Evolutionary conservation across 805 yeast genomes (phyloP).

Genomic region (Cyberlindnera americana): DNA sequence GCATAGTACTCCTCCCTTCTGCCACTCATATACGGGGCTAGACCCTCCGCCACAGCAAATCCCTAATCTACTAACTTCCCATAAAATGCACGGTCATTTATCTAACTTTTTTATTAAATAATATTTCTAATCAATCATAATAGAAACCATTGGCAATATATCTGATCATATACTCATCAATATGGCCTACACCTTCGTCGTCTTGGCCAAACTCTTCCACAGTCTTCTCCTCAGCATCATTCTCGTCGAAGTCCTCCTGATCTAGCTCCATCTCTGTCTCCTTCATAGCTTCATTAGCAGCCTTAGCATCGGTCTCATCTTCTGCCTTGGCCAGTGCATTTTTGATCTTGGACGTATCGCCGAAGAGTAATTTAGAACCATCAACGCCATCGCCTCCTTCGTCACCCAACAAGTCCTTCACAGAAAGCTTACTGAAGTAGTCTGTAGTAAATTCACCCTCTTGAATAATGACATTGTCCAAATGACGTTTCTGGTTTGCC

Average conservation of each 20-base stretch:
- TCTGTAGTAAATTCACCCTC: slow-evolving; percentile 98
- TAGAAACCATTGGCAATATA: slow-evolving; percentile 82
- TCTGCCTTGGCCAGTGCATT: slow-evolving; percentile 85
- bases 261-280: slow-evolving; percentile 83
- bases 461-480: slow-evolving; percentile 93
- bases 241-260: slow-evolving; percentile 65
- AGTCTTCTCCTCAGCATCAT: slow-evolving; percentile 49
- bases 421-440: slow-evolving; percentile 84
- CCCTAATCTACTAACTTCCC: background rate
- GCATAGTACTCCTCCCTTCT: background rate
- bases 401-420: slow-evolving; percentile 72
- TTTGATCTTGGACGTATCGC: slow-evolving; percentile 41
- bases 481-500: slow-evolving; percentile 90
- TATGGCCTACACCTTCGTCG: slow-evolving; percentile 62
- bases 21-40: background rate
- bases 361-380: slow-evolving; percentile 32
- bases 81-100: background rate
- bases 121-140: slow-evolving; percentile 32
- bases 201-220: slow-evolving; percentile 26
- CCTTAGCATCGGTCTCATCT: slow-evolving; percentile 86
- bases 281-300: slow-evolving; percentile 84
- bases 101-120: background rate
- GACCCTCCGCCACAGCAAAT: background rate
- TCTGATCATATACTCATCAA: slow-evolving; percentile 95
- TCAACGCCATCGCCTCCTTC: slow-evolving; percentile 27